Percentiles rank a stretch among this genome's conserved stretches.
Evolutionary conservation across 495 filamentous ascomycete species (phyloP).

Genomic region (Pyrenopolyporus hunteri): DNA sequence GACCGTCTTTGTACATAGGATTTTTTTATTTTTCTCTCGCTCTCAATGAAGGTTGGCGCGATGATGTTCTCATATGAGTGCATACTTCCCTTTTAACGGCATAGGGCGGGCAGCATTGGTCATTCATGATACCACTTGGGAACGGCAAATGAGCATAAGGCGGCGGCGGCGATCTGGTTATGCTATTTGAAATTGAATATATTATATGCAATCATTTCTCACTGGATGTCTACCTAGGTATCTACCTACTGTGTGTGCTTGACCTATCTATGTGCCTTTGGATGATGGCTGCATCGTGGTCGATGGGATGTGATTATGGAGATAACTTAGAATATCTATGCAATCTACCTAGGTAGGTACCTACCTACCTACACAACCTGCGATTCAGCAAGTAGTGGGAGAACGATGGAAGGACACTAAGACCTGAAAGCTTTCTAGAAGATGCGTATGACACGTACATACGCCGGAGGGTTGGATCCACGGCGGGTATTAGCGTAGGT

Average conservation of each 20-base stretch:
- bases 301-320: neutral
- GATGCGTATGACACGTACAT: neutral
- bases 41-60: conserved; percentile 25
- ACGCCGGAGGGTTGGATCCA: no score
- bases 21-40: conserved; percentile 42
- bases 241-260: no score
- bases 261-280: conserved; percentile 12
- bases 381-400: neutral
- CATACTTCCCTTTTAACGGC: conserved; percentile 28
- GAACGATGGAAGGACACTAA: neutral
- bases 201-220: no score
- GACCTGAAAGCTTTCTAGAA: neutral
- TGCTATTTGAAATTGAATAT: conserved; percentile 35
- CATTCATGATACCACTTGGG: conserved; percentile 42
- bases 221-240: no score
- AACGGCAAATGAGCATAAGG: conserved; percentile 39
- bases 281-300: neutral
- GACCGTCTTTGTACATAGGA: conserved; percentile 48
- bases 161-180: conserved; percentile 38
- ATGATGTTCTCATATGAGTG: conserved; percentile 19
- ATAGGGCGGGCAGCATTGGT: conserved; percentile 37
- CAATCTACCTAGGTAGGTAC: neutral
- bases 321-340: neutral
- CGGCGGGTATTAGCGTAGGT: neutral
- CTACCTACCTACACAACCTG: neutral